Base-by-base conservation (phyloP, 805 yeast species). In the Candida pini region DNA sequence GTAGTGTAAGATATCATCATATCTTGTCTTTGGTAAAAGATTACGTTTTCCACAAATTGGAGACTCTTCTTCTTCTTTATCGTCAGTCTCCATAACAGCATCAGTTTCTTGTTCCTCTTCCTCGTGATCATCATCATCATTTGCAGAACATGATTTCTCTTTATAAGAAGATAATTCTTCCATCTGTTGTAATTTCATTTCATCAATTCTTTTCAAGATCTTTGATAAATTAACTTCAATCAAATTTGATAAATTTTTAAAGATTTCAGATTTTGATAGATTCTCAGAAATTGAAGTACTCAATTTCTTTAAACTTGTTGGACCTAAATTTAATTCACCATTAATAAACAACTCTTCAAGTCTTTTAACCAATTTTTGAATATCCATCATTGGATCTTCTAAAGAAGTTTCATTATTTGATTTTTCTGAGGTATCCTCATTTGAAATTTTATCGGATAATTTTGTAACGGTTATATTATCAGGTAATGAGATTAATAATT, bases 401-500 rank as follows among this genome's bases (percentile, higher is more conserved):
- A 13, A 22, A 13, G 25, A 22, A 7, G 25, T 8, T 20, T 8
- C 8, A 8, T 8, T 12, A 7, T 22, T 22, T 12, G n/a, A 7
- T 5, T 12, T 5, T 4, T 12, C 10, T 5, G 25, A 12, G n/a
- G 10, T 7, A 7, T 22, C 8, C n/a, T 22, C 25, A 22, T 5
- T 4, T 13, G 10, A 12, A 22, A 22, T 13, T 7, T 22, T 13
- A 7, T 22, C 25, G 10, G 23, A 8, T 10, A 8, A 10, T 20
- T 20, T 10, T 8, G 23, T 20, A 10, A 10, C 23, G 8, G 23
- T 20, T 10, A 8, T 20, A 10, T 15, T 16, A 9, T 7, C 13
- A 7, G 28, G 22, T 10, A 41, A 29, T 9, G 23, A 17, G 18
- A 48, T 49, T 16, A 31, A 28, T 38, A 75, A 51, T 42, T 63